phyloP scores from a whole-genome alignment of 257 asterid species.

The Scutellaria baicalensis region DNA sequence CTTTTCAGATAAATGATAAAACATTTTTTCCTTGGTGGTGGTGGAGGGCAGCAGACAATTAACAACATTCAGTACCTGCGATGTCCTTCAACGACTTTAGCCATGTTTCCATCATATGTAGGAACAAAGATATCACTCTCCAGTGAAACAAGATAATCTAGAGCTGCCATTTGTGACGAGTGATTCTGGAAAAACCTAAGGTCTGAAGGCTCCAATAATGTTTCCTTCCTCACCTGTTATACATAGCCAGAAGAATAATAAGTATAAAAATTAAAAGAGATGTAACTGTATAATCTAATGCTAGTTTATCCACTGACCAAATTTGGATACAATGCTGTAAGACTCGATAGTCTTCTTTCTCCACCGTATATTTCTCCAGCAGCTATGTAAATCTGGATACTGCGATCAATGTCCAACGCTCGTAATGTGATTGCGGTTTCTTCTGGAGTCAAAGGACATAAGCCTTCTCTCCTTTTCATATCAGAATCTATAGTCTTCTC shows the following conservation, averaged over 20 bases:
- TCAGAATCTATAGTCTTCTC: slow-evolving; percentile 90
- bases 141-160: slow-evolving; percentile 94
- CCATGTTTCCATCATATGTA: slow-evolving; percentile 98
- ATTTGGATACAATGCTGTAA: slow-evolving; percentile 69
- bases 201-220: slow-evolving; percentile 71
- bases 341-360: slow-evolving; percentile 62
- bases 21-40: background rate
- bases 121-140: slow-evolving; percentile 96
- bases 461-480: slow-evolving; percentile 87
- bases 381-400: slow-evolving; percentile 84
- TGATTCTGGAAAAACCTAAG: slow-evolving; percentile 86
- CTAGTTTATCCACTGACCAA: slow-evolving; percentile 44
- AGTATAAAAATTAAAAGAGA: background rate
- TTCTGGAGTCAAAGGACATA: slow-evolving; percentile 96
- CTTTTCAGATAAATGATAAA: background rate
- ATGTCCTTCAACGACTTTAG: slow-evolving; percentile 99
- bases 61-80: slow-evolving; percentile 53
- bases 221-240: slow-evolving; percentile 89
- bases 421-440: slow-evolving; percentile 84
- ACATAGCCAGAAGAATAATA: background rate
- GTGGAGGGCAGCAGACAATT: background rate
- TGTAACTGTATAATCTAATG: background rate
- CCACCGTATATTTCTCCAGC: slow-evolving; percentile 99
- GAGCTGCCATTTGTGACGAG: slow-evolving; percentile 98
- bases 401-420: slow-evolving; percentile 73